Conservation (phyloP, 176 grass and related monocot genomes). For the Puya raimondii region DNA sequence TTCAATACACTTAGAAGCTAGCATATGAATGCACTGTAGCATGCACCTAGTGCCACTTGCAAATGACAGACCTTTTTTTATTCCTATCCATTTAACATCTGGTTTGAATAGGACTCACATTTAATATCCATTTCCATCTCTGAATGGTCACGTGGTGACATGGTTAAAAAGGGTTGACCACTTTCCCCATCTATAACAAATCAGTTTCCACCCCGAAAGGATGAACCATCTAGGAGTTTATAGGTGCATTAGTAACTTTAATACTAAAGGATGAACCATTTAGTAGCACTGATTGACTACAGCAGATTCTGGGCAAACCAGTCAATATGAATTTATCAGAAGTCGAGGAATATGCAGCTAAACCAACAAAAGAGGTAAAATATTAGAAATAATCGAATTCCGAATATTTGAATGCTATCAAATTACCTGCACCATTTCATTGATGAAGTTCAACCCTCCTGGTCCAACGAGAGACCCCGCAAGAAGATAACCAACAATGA, state of each 20-base stretch:
- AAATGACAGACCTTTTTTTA: too few relatives aligned
- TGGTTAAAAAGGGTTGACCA: too few relatives aligned
- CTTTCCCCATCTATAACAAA: too few relatives aligned
- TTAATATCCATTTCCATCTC: too few relatives aligned
- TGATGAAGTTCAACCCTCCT: conserved; percentile 85
- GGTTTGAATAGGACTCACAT: too few relatives aligned
- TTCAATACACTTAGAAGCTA: too few relatives aligned
- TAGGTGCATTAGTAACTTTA: too few relatives aligned
- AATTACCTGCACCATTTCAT: conserved; percentile 92
- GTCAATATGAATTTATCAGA: neutral
- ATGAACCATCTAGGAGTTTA: too few relatives aligned
- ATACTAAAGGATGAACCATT: too few relatives aligned
- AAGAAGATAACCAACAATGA: conserved; percentile 99
- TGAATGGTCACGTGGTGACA: too few relatives aligned
- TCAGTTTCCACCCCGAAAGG: too few relatives aligned
- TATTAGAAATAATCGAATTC: neutral
- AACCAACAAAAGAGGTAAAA: neutral
- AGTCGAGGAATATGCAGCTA: neutral
- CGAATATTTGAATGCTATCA: conserved; percentile 4
- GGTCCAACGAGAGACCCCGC: conserved; percentile 90
- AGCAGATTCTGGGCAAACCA: neutral
- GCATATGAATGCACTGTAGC: neutral
- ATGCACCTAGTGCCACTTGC: neutral
- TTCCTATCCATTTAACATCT: too few relatives aligned
- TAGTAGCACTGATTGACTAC: neutral